Evolutionary conservation across 768 basidiomycete genomes (phyloP).

Genomic region (Russula vinacea): DNA sequence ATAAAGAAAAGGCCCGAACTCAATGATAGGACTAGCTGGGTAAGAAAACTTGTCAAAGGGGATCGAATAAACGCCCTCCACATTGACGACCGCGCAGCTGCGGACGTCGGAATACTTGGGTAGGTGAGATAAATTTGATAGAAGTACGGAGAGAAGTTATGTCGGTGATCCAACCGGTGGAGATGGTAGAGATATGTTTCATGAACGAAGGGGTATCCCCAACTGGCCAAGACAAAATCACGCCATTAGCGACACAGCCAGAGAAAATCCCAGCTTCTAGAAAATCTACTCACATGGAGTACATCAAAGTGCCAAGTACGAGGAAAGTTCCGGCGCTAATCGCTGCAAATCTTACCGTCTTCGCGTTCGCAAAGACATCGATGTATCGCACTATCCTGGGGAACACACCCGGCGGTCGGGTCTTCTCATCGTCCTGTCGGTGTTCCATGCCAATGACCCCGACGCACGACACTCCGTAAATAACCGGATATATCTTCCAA

Average conservation of each 20-base stretch:
- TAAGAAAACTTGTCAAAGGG: slow-evolving; percentile 76
- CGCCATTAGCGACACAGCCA: slow-evolving; percentile 10
- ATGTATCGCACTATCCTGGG: slow-evolving; percentile 25
- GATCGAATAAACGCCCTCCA: slow-evolving; percentile 56
- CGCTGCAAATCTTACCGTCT: slow-evolving; percentile 60
- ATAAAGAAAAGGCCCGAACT: slow-evolving; percentile 74
- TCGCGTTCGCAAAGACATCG: slow-evolving; percentile 45
- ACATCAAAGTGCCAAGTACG: slow-evolving; percentile 59
- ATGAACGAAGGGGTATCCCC: slow-evolving; percentile 89
- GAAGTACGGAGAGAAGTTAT: slow-evolving; percentile 98
- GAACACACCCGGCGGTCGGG: slow-evolving; percentile 7
- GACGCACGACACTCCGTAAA: slow-evolving; percentile 81
- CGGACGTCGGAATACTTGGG: slow-evolving; percentile 40
- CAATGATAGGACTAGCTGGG: slow-evolving; percentile 73
- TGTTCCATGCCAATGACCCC: slow-evolving; percentile 44
- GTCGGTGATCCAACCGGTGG: slow-evolving; percentile 88
- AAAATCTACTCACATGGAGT: slow-evolving; percentile 58
- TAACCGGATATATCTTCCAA: slow-evolving; percentile 96
- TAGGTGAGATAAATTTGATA: slow-evolving; percentile 91
- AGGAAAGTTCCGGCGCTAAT: slow-evolving; percentile 69
- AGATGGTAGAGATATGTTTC: slow-evolving; percentile 94
- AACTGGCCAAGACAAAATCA: slow-evolving; percentile 47
- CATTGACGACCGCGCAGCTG: slow-evolving; percentile 32
- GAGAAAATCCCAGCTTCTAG: background rate
- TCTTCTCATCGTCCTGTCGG: background rate